phyloP scores from a whole-genome alignment of 306 rosid species.

The Cyclanthera cordifolia region DNA sequence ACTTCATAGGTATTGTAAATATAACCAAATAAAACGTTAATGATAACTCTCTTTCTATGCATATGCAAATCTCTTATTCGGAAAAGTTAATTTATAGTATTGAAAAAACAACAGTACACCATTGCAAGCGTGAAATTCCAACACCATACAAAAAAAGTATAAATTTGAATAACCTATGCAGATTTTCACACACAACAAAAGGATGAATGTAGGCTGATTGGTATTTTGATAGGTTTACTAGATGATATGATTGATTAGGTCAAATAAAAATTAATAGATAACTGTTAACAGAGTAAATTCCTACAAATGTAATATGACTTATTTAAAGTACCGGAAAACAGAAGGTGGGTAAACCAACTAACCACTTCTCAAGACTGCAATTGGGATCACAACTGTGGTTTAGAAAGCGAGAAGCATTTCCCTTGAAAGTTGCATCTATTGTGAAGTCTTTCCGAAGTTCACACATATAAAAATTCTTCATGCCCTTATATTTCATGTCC shows the following conservation, averaged over 20 bases:
- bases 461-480: slow-evolving; percentile 79
- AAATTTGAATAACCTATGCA: neutral
- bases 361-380: slow-evolving; percentile 86
- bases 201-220: neutral
- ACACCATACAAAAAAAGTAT: neutral
- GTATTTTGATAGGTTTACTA: neutral
- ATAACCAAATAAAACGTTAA: neutral
- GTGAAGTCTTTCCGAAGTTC: slow-evolving; percentile 90
- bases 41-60: neutral
- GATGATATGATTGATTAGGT: neutral
- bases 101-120: neutral
- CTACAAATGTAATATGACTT: neutral
- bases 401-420: slow-evolving; percentile 69
- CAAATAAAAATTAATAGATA: neutral
- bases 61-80: neutral
- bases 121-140: neutral
- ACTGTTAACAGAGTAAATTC: neutral
- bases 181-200: neutral
- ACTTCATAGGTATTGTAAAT: neutral
- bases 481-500: slow-evolving; percentile 76
- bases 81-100: neutral
- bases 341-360: slow-evolving; percentile 19
- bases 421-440: slow-evolving; percentile 91
- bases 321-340: neutral
- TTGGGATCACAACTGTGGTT: slow-evolving; percentile 94